Evolutionary conservation across 2,329 filamentous ascomycete genomes (phyloP), one percentile per base, ranked within the genome.

Genomic region (Fusarium aywerte): DNA sequence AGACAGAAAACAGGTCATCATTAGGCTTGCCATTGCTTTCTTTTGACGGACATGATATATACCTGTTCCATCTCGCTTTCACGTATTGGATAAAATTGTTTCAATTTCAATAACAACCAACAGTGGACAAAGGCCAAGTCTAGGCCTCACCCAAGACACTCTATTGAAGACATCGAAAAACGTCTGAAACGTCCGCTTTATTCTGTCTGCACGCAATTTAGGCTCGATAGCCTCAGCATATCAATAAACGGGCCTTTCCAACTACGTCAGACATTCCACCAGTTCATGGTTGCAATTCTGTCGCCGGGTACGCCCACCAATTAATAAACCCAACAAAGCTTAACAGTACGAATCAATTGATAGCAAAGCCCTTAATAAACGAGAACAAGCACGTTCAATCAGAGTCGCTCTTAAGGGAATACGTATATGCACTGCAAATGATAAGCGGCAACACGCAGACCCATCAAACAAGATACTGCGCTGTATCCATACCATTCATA

Each of bases 241-340:
- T 23, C 52, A 62, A 54, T 58, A 67, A 52, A 56, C 60, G 51
- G 47, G 39, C 32, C 29, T 48, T 32, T 44, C 33, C 42, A 36
- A 57, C 39, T 20, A 62, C 47, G 65, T 62, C 64, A 68, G 42
- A 57, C 21, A 60, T 54, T 58, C 36, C 39, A 38, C 23, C 33
- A 18, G 32, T 12, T 49, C 31, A 21, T 49, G 32, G 45, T 10
- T 27, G 33, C n/a, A 47, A 12, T 47, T 21, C 15, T 21, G 29
- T 47, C 18, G 20, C 15, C 21, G 10, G n/a, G n/a, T 29, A 36
- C 32, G 21, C 31, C 18, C n/a, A 25, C 20, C 47, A 42, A 40
- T 32, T 20, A 32, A 25, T 38, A 40, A n/a, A 27, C 23, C n/a
- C 29, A 61, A 25, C 11, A 43, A 56, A 55, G 21, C 20, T 36